These are phyloP conservation scores for Lactarius akahatsu DNA, from an alignment of 768 basidiomycete genomes.

Conservation along the genomic window DNA sequence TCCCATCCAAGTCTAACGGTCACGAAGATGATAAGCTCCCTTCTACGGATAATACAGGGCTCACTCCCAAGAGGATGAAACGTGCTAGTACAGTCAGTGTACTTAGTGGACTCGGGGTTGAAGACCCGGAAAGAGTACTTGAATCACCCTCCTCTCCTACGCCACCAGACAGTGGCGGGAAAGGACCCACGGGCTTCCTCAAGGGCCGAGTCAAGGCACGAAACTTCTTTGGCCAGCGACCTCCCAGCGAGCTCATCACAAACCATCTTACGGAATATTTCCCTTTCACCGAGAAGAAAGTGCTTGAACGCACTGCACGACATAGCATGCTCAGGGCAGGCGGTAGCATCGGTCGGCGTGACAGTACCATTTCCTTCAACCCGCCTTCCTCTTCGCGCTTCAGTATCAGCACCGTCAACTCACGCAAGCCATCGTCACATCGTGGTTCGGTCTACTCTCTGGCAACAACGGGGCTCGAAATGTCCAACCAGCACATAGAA, in stretches of 20 bases:
- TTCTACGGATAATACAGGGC: slow-evolving; percentile 10
- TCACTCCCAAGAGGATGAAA: slow-evolving; percentile 58
- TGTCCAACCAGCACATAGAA: slow-evolving; percentile 21
- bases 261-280: slow-evolving; percentile 94
- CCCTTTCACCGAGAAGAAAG: slow-evolving; percentile 90
- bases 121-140: slow-evolving; percentile 67
- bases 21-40: slow-evolving; percentile 40
- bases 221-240: slow-evolving; percentile 98
- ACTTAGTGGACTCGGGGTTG: slow-evolving; percentile 89
- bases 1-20: slow-evolving; percentile 34
- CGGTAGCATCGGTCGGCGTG: slow-evolving; percentile 48
- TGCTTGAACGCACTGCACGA: slow-evolving; percentile 81
- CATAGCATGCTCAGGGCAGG: slow-evolving; percentile 80
- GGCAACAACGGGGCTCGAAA: slow-evolving; percentile 35
- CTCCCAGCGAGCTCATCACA: slow-evolving; percentile 95
- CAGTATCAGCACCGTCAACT: slow-evolving; percentile 58
- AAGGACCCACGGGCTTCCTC: slow-evolving; percentile 29
- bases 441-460: slow-evolving; percentile 50
- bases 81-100: slow-evolving; percentile 94
- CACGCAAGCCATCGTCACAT: slow-evolving; percentile 42
- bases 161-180: slow-evolving; percentile 39
- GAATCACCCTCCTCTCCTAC: slow-evolving; percentile 55
- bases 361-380: slow-evolving; percentile 48
- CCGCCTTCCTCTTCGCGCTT: slow-evolving; percentile 54
- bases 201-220: slow-evolving; percentile 72